Conservation (phyloP, 371 early-diverging fungal species). For the Mortierella sp. region DNA sequence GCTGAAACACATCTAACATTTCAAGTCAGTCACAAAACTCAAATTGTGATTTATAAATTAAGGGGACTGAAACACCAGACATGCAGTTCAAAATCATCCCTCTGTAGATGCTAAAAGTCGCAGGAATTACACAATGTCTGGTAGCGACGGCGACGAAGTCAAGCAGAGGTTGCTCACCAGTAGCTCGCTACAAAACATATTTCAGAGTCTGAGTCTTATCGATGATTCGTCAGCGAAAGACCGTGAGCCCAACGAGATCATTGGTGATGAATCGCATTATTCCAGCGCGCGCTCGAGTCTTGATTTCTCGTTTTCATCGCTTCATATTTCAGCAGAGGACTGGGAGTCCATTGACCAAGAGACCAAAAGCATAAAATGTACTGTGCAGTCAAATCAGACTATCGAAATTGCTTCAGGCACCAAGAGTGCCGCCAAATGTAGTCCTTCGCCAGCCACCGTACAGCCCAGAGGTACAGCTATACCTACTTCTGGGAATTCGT, state of each 20-base stretch:
- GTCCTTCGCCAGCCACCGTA: background rate
- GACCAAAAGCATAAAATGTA: background rate
- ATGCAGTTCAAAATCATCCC: background rate
- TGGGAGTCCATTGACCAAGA: conserved; percentile 29
- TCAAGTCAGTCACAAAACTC: too few relatives aligned
- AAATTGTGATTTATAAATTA: too few relatives aligned
- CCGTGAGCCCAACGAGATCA: background rate
- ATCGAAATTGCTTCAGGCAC: background rate
- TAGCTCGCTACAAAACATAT: background rate
- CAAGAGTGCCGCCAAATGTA: background rate
- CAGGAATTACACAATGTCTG: conserved; percentile 5
- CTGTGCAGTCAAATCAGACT: background rate
- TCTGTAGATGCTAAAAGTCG: background rate
- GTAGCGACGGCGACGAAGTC: background rate
- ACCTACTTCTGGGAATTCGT: background rate
- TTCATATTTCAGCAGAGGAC: conserved; percentile 23
- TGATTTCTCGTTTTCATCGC: conserved; percentile 27
- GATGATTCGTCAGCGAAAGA: background rate
- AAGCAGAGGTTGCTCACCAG: background rate
- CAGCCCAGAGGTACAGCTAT: too few relatives aligned
- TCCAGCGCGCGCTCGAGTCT: conserved; percentile 12
- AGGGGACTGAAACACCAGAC: too few relatives aligned
- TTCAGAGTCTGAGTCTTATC: conserved; percentile 6
- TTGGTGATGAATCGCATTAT: background rate
- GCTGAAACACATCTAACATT: background rate